Conservation (phyloP, 495 filamentous ascomycete species). For the Letharia columbiana region DNA sequence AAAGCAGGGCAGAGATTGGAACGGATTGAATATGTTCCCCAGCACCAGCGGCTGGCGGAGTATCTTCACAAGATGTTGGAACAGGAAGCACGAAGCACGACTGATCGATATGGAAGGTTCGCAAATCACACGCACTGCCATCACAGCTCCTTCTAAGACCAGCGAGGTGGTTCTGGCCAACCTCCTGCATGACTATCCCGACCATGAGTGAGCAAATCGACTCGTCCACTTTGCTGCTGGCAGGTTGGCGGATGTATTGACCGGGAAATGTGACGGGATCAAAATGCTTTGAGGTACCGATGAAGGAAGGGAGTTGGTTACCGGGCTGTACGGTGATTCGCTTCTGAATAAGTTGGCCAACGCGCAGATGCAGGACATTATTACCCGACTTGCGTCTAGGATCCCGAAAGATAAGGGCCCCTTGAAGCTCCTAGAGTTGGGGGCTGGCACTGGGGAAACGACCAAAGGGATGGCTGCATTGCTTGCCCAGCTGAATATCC, state of each 20-base stretch:
- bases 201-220: constrained; percentile 29
- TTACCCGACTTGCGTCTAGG: constrained; percentile 29
- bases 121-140: constrained; percentile 35
- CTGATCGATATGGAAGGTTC: constrained; percentile 33
- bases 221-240: too few relatives aligned
- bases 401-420: constrained; percentile 23
- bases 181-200: constrained; percentile 33
- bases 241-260: too few relatives aligned
- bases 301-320: too few relatives aligned
- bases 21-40: constrained; percentile 28
- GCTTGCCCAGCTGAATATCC: constrained; percentile 32
- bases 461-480: constrained; percentile 32
- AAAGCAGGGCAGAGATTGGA: constrained; percentile 30
- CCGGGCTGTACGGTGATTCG: too few relatives aligned
- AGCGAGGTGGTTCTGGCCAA: constrained; percentile 33
- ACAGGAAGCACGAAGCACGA: constrained; percentile 35
- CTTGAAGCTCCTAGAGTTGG: constrained; percentile 40
- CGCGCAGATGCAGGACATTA: constrained; percentile 40
- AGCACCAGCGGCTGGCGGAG: constrained; percentile 32
- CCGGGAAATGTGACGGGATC: too few relatives aligned
- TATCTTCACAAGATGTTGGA: constrained; percentile 39
- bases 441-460: constrained; percentile 24
- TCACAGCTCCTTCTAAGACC: constrained; percentile 29
- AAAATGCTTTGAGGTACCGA: too few relatives aligned
- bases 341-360: constrained; percentile 34